Evolutionary conservation across 202 grass and related monocot genomes (phyloP).

Genomic region (Bolboschoenoplectus hybrid): DNA sequence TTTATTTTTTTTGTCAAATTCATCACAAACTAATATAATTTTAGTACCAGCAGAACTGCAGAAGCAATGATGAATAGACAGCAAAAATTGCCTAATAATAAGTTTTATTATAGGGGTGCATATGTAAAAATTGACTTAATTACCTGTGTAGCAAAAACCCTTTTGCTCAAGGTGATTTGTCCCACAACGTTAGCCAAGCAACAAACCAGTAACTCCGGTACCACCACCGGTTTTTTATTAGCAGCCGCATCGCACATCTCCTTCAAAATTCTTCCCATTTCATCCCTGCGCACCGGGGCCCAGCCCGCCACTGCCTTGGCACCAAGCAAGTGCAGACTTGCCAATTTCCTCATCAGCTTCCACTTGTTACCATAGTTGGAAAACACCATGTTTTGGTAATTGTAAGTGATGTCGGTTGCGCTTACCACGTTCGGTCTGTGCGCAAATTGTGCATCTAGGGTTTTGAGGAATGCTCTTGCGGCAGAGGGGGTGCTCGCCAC

Average conservation of each 20-base stretch:
- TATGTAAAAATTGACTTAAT: constrained; percentile 16
- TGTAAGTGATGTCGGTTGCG: constrained; percentile 69
- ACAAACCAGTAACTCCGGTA: constrained; percentile 77
- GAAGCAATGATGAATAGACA: background rate
- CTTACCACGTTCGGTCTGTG: constrained; percentile 66
- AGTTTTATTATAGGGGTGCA: background rate
- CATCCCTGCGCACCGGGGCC: constrained; percentile 60
- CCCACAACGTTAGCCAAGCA: constrained; percentile 82
- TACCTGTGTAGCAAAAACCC: constrained; percentile 73
- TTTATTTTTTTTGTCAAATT: background rate
- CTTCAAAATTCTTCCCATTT: constrained; percentile 40
- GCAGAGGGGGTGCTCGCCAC: constrained; percentile 67
- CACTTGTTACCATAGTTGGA: constrained; percentile 65
- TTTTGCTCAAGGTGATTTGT: constrained; percentile 72
- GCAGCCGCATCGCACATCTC: constrained; percentile 38
- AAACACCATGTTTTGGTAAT: constrained; percentile 83
- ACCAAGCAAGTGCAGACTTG: constrained; percentile 78
- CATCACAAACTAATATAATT: background rate
- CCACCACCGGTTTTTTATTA: constrained; percentile 44
- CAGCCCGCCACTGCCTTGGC: constrained; percentile 64
- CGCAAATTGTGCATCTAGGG: constrained; percentile 59
- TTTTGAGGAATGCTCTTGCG: constrained; percentile 68
- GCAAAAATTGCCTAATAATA: background rate
- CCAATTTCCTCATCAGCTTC: constrained; percentile 88
- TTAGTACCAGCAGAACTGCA: background rate